These are phyloP conservation scores for Trichoderma oligosporum DNA, from an alignment of 2,329 filamentous ascomycete genomes.

Conservation along the genomic window DNA sequence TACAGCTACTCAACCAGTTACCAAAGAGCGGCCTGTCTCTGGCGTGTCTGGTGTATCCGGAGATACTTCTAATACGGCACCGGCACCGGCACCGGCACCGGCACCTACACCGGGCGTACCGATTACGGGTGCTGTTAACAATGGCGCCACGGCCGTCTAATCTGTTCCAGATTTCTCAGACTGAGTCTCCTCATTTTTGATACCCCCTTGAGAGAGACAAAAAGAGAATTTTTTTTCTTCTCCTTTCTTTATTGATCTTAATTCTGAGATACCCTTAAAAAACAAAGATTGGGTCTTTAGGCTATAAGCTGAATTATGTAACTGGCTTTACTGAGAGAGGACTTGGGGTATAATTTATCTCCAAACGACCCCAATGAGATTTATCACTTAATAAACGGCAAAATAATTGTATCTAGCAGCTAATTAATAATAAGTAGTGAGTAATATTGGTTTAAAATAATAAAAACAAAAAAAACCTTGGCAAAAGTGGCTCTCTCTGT, in stretches of 20 bases:
- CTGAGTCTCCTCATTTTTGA: conserved; percentile 8
- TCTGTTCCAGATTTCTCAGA: background rate
- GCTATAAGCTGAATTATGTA: background rate
- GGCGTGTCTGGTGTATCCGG: conserved; percentile 6
- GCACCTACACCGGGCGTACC: too few species aligned
- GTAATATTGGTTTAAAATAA: background rate
- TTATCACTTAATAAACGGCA: background rate
- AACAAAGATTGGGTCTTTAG: background rate
- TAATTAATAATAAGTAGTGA: conserved; percentile 7
- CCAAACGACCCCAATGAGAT: background rate
- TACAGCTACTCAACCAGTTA: background rate
- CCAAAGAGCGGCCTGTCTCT: conserved; percentile 14
- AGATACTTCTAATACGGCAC: background rate
- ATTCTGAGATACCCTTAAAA: background rate
- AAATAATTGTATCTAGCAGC: background rate
- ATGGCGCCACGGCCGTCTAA: conserved; percentile 8
- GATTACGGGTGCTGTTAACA: background rate
- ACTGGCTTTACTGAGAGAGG: background rate
- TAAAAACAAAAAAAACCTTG: background rate
- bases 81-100: background rate
- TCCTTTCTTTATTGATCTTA: background rate
- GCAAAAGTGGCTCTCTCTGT: background rate
- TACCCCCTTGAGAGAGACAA: conserved; percentile 8
- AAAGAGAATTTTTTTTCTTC: background rate
- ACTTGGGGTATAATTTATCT: background rate